These are phyloP conservation scores for Fusarium oxysporum DNA, from an alignment of 2,329 filamentous ascomycete species.

Conservation along the genomic window DNA sequence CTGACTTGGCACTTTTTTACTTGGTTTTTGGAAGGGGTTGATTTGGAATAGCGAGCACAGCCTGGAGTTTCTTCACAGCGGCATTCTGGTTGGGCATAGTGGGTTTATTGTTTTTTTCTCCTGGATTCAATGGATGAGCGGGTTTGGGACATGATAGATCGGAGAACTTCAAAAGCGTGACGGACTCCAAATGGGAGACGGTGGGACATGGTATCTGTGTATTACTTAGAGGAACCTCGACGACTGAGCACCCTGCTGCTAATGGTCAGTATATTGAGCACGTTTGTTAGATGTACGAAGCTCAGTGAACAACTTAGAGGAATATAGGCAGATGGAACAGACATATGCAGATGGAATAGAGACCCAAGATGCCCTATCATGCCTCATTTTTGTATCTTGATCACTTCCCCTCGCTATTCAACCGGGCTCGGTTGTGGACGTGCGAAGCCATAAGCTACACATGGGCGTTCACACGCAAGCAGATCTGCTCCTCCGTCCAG, in stretches of 20 bases:
- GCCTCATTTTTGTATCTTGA: neutral
- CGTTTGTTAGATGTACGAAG: neutral
- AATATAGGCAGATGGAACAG: neutral
- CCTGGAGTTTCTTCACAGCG: conserved; percentile 39
- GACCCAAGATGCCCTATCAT: neutral
- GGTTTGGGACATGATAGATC: neutral
- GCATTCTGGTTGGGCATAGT: conserved; percentile 19
- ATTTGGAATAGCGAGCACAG: conserved; percentile 37
- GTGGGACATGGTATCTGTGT: neutral
- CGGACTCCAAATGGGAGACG: neutral
- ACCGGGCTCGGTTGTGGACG: neutral
- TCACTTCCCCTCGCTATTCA: neutral
- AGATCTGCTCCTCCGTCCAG: neutral
- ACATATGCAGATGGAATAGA: neutral
- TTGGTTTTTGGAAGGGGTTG: conserved; percentile 20
- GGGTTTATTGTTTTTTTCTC: neutral
- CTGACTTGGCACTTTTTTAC: conserved; percentile 6
- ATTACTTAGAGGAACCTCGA: neutral
- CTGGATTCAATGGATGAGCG: neutral
- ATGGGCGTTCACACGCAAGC: neutral
- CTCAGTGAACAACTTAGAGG: neutral
- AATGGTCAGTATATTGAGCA: neutral
- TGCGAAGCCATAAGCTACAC: neutral
- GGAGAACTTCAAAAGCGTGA: neutral
- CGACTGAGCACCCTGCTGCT: neutral